These are phyloP conservation scores for Butyriboletus loyo DNA, from an alignment of 768 basidiomycete genomes.

Conservation along the genomic window DNA sequence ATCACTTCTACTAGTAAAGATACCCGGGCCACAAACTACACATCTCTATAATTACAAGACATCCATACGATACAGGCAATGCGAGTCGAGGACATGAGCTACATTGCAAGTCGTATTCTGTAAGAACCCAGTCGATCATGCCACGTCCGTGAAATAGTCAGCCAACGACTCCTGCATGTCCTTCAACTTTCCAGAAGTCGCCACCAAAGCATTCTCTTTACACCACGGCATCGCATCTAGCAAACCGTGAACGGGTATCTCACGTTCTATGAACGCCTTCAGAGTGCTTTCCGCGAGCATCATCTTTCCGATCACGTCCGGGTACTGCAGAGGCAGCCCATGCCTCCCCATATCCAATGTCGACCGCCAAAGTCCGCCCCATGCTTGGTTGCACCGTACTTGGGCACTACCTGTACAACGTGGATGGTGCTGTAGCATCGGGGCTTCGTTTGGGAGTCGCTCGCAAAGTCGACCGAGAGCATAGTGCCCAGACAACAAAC, in stretches of 20 bases:
- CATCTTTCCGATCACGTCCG: conserved; percentile 44
- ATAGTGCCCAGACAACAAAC: conserved; percentile 53
- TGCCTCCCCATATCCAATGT: conserved; percentile 39
- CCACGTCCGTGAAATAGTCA: conserved; percentile 46
- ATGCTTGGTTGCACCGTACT: conserved; percentile 44
- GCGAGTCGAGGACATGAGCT: not conserved
- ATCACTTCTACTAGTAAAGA: not conserved
- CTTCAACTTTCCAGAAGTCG: conserved; percentile 42
- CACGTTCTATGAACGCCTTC: conserved; percentile 43
- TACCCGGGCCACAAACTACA: conserved; percentile 3
- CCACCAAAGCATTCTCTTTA: conserved; percentile 40
- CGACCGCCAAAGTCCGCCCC: conserved; percentile 44
- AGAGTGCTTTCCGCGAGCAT: conserved; percentile 48
- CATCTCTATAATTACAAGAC: conserved; percentile 8
- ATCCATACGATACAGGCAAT: conserved; percentile 8
- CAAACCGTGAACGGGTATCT: conserved; percentile 39
- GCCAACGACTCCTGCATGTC: conserved; percentile 47
- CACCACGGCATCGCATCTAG: conserved; percentile 45
- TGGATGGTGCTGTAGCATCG: conserved; percentile 40
- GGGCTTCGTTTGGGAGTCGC: conserved; percentile 41
- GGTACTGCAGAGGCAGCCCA: conserved; percentile 39
- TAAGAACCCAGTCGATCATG: conserved; percentile 11
- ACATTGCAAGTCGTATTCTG: not conserved
- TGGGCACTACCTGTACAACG: conserved; percentile 39
- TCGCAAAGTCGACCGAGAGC: conserved; percentile 45